These are phyloP conservation scores for Phialophora verrucosa DNA, from an alignment of 2,329 filamentous ascomycete genomes.

Conservation along the genomic window DNA sequence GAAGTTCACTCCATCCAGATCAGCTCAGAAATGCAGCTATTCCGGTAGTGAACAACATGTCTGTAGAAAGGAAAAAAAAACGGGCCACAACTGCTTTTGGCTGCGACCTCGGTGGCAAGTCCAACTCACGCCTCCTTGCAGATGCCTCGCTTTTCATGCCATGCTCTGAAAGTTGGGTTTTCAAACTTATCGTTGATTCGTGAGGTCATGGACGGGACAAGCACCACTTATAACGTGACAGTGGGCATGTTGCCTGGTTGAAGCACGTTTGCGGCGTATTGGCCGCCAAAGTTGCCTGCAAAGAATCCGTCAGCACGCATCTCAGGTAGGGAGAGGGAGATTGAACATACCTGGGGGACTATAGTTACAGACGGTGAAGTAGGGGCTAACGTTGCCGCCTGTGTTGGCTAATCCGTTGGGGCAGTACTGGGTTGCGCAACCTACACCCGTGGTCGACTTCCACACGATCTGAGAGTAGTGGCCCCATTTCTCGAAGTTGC, in stretches of 20 bases:
- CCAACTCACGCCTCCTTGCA: background rate
- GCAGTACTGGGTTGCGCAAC: constrained; percentile 64
- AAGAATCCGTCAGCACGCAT: constrained; percentile 40
- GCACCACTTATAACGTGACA: constrained; percentile 38
- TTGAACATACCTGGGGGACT: constrained; percentile 67
- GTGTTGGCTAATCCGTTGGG: constrained; percentile 48
- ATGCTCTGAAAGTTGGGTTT: constrained; percentile 1
- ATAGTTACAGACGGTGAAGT: constrained; percentile 92
- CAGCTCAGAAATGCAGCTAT: background rate
- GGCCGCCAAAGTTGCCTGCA: constrained; percentile 60
- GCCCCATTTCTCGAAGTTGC: constrained; percentile 69
- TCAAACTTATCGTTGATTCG: constrained; percentile 28
- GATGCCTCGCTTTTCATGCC: background rate
- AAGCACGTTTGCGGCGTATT: constrained; percentile 61
- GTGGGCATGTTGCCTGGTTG: constrained; percentile 48
- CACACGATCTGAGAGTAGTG: constrained; percentile 80
- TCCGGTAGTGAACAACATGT: constrained; percentile 22
- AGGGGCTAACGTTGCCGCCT: constrained; percentile 54
- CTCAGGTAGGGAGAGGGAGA: background rate
- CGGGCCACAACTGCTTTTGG: constrained; percentile 13
- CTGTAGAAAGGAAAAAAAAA: constrained; percentile 31
- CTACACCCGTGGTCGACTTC: constrained; percentile 66
- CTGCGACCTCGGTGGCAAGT: constrained; percentile 18
- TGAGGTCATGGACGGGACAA: constrained; percentile 22
- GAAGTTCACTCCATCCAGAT: constrained; percentile 16